These are phyloP conservation scores for Candida endomychidarum DNA, from an alignment of 805 yeast species.

Conservation along the genomic window DNA sequence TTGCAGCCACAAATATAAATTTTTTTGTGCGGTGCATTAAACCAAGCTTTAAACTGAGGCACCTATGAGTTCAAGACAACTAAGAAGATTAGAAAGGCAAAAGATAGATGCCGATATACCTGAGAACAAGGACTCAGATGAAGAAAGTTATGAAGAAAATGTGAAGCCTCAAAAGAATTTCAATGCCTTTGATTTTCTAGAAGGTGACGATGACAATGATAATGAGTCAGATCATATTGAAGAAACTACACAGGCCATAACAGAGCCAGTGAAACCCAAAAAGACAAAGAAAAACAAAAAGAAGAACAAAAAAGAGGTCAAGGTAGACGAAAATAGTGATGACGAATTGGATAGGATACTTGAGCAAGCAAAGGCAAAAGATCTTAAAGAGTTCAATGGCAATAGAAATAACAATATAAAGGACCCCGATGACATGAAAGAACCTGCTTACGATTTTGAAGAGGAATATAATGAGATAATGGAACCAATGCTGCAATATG, in stretches of 20 bases:
- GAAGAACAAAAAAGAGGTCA: slow-evolving; percentile 16
- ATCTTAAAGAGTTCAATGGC: slow-evolving; percentile 13
- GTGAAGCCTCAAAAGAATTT: slow-evolving; percentile 7
- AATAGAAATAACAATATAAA: background rate
- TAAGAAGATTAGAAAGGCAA: slow-evolving; percentile 43
- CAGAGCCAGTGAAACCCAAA: slow-evolving; percentile 5
- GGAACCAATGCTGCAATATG: slow-evolving; percentile 36
- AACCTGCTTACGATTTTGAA: slow-evolving; percentile 21
- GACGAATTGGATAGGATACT: slow-evolving; percentile 60
- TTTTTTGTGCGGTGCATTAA: slow-evolving; percentile 1
- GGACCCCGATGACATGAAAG: background rate
- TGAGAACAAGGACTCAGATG: background rate
- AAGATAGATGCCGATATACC: slow-evolving; percentile 17
- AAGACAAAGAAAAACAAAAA: slow-evolving; percentile 23
- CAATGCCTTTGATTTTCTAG: slow-evolving; percentile 18
- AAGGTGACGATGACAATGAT: slow-evolving; percentile 15
- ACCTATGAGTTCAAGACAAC: slow-evolving; percentile 51
- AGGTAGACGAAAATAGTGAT: slow-evolving; percentile 39
- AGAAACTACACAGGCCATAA: slow-evolving; percentile 5
- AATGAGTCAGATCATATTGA: slow-evolving; percentile 18
- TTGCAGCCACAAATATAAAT: slow-evolving; percentile 20
- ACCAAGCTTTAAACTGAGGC: background rate
- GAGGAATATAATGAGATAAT: slow-evolving; percentile 23
- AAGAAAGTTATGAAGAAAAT: slow-evolving; percentile 1
- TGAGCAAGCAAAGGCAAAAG: slow-evolving; percentile 37